Percentiles rank a stretch among this genome's conserved stretches.
Conservation (phyloP, 768 basidiomycete species). For the Phaffia australis region DNA sequence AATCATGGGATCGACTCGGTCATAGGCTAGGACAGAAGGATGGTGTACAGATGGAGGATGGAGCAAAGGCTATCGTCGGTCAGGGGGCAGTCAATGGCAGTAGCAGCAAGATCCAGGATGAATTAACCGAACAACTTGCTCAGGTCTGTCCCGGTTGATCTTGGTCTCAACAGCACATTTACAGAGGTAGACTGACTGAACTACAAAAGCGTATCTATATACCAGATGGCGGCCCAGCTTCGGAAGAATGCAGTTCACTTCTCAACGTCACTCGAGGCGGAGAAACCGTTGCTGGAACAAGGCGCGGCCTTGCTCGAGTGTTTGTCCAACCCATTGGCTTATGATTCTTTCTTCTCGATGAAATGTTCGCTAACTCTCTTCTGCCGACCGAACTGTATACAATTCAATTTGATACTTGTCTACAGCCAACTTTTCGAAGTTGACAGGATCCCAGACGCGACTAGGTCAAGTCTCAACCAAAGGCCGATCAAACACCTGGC, state of each 20-base stretch:
- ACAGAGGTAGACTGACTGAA: too few species aligned
- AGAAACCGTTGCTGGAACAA: constrained; percentile 24
- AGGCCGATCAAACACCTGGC: constrained; percentile 19
- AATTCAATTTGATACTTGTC: neutral
- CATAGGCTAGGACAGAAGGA: neutral
- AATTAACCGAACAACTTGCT: constrained; percentile 23
- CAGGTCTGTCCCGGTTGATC: constrained; percentile 8
- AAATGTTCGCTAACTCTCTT: neutral
- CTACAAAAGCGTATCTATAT: neutral
- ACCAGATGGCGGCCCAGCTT: constrained; percentile 22
- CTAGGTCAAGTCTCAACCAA: constrained; percentile 4
- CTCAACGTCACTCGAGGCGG: constrained; percentile 21
- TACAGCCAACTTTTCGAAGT: constrained; percentile 15
- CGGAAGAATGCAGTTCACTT: constrained; percentile 23
- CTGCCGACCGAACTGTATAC: neutral
- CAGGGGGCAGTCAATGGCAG: constrained; percentile 3
- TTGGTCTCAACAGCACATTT: neutral
- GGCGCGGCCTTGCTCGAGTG: constrained; percentile 17
- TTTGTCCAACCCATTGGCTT: neutral
- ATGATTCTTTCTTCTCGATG: neutral
- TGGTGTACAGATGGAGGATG: constrained; percentile 3
- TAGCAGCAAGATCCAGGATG: constrained; percentile 21
- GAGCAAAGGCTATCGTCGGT: neutral
- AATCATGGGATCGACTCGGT: too few species aligned
- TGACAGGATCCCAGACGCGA: constrained; percentile 10